Percentiles rank a stretch among this genome's conserved stretches.
Evolutionary conservation across 2,329 filamentous ascomycete species (phyloP).

Genomic region (Hymenotorrendiella dingleyae): DNA sequence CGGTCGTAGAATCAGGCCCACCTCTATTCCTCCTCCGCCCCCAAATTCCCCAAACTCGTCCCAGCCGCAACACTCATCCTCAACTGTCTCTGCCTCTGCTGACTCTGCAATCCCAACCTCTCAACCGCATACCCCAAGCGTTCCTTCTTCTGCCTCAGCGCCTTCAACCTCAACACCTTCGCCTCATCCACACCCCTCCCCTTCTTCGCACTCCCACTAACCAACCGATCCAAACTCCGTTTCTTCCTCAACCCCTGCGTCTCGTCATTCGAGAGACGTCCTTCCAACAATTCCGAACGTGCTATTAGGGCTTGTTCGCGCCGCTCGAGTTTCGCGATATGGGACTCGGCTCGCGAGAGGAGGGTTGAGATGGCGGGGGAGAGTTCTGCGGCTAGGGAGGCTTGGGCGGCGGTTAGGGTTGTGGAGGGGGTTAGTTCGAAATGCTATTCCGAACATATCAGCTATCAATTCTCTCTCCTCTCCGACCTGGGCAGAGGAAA

Average conservation of each 20-base stretch:
- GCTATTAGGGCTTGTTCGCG: conserved; percentile 60
- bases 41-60: conserved; percentile 1
- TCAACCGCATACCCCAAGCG: conserved; percentile 65
- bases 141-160: conserved; percentile 64
- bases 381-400: conserved; percentile 60
- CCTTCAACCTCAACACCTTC: conserved; percentile 44
- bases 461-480: no score
- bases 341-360: conserved; percentile 54
- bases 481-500: no score
- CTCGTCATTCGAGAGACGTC: conserved; percentile 47
- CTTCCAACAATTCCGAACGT: conserved; percentile 61
- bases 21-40: not conserved
- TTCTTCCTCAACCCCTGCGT: conserved; percentile 23
- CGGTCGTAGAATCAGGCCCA: not conserved
- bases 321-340: conserved; percentile 61
- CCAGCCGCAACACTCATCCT: conserved; percentile 63
- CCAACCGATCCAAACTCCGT: conserved; percentile 35
- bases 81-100: conserved; percentile 63
- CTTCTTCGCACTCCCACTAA: conserved; percentile 19
- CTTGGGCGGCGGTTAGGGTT: conserved; percentile 58
- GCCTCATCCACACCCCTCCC: conserved; percentile 17
- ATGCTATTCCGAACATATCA: no score
- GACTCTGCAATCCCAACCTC: conserved; percentile 59
- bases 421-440: conserved; percentile 67
- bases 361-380: conserved; percentile 64